Conservation (phyloP, 306 rosid genomes). For the Castanea crenata region DNA sequence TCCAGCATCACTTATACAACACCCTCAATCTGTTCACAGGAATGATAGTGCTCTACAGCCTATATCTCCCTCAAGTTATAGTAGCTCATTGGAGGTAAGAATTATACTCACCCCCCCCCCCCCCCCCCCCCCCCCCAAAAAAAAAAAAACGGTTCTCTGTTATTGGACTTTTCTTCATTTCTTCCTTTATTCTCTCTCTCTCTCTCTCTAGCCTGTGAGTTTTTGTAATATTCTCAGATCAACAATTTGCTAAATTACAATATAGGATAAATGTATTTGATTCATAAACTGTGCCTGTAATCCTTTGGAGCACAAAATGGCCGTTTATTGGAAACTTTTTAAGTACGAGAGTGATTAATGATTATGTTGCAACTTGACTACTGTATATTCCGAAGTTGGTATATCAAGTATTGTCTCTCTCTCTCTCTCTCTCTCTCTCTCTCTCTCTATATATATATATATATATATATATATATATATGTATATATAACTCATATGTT, state of each 20-base stretch:
- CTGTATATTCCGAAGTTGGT: no score
- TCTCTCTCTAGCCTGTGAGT: not conserved
- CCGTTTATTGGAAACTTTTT: no score
- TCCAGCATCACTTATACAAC: constrained; percentile 33
- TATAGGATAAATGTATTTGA: not conserved
- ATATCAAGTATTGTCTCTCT: no score
- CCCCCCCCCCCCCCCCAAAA: no score
- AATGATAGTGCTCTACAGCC: constrained; percentile 33
- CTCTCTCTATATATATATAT: no score
- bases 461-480: no score
- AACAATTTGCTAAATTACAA: not conserved
- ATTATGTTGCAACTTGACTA: no score
- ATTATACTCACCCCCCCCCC: not conserved
- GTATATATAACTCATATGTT: no score
- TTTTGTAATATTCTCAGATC: not conserved
- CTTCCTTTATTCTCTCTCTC: not conserved
- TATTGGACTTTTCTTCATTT: not conserved
- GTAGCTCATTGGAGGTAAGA: constrained; percentile 56
- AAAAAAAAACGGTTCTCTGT: not conserved
- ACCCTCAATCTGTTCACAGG: constrained; percentile 33
- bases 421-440: no score
- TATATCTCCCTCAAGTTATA: constrained; percentile 44
- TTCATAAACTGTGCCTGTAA: not conserved
- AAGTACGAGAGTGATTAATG: no score
- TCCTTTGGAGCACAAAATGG: not conserved